A percentile compares a stretch with the other conserved stretches of the same genome.
Evolutionary conservation across 2,329 filamentous ascomycete genomes (phyloP).

Genomic region (Trichophyton mentagrophytes): DNA sequence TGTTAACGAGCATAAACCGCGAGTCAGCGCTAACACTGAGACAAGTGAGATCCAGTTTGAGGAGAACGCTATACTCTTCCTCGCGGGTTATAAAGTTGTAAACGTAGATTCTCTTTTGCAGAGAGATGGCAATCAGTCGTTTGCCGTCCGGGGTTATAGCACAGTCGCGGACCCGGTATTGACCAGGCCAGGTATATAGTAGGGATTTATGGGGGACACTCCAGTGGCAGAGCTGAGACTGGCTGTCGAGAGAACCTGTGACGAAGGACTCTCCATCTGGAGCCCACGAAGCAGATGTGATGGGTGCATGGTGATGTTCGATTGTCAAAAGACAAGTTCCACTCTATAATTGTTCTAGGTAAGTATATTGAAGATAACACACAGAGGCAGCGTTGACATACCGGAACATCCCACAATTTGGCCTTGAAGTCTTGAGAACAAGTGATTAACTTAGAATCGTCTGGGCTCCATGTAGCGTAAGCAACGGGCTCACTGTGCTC

Average conservation of each 20-base stretch:
- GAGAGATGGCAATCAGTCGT: slow-evolving; percentile 66
- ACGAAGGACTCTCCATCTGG: slow-evolving; percentile 65
- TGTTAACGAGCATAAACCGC: slow-evolving; percentile 68
- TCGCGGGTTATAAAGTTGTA: slow-evolving; percentile 68
- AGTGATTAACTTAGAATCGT: slow-evolving; percentile 73
- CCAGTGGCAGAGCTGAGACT: slow-evolving; percentile 57
- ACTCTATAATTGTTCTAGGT: slow-evolving; percentile 35
- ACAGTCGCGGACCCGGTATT: slow-evolving; percentile 69
- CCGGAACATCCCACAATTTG: slow-evolving; percentile 59
- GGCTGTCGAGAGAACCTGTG: slow-evolving; percentile 60
- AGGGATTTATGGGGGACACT: slow-evolving; percentile 49
- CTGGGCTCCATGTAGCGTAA: slow-evolving; percentile 81
- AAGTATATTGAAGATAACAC: neutral
- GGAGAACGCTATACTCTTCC: slow-evolving; percentile 59
- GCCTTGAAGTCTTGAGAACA: slow-evolving; percentile 65
- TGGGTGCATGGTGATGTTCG: slow-evolving; percentile 64
- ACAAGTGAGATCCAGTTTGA: slow-evolving; percentile 60
- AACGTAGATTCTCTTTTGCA: slow-evolving; percentile 58
- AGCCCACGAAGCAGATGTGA: slow-evolving; percentile 83
- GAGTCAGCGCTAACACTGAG: slow-evolving; percentile 72
- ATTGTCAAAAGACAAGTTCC: slow-evolving; percentile 52
- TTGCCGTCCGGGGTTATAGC: slow-evolving; percentile 70
- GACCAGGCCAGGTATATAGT: slow-evolving; percentile 51
- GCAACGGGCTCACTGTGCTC: slow-evolving; percentile 61
- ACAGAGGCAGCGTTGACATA: slow-evolving; percentile 29